A percentile compares a stretch with the other conserved stretches of the same genome.
Conservation (phyloP, 768 basidiomycete species). For the Chalciporus sphaerocephalus region DNA sequence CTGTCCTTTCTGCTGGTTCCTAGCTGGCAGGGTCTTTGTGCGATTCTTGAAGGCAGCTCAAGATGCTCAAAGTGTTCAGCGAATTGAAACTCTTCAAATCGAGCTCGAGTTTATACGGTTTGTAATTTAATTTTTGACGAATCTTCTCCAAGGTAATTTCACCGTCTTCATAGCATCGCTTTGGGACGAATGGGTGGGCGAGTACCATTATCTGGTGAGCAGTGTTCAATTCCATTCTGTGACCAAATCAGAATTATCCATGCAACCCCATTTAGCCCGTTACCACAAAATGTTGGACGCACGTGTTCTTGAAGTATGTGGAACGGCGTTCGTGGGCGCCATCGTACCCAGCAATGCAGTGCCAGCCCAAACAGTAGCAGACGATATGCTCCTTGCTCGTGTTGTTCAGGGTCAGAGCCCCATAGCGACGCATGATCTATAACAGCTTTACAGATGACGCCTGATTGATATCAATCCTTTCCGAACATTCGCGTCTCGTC, state of each 20-base stretch:
- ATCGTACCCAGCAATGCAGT: conserved; percentile 4
- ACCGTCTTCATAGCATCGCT: conserved; percentile 40
- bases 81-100: conserved; percentile 51
- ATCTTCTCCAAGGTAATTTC: neutral
- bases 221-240: conserved; percentile 1
- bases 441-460: conserved; percentile 1
- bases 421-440: conserved; percentile 7
- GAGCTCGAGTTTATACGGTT: conserved; percentile 71
- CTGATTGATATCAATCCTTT: conserved; percentile 1
- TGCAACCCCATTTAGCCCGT: conserved; percentile 9
- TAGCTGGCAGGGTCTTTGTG: conserved; percentile 59
- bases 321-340: neutral
- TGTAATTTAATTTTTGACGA: conserved; percentile 22
- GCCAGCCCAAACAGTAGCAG: conserved; percentile 5
- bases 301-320: conserved; percentile 11
- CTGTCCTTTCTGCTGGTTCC: conserved; percentile 68
- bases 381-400: conserved; percentile 9
- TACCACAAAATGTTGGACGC: conserved; percentile 23
- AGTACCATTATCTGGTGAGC: conserved; percentile 56
- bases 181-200: conserved; percentile 61
- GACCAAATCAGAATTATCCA: neutral
- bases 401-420: conserved; percentile 11
- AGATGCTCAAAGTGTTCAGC: conserved; percentile 51
- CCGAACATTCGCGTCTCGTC: neutral
- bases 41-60: conserved; percentile 63